Evolutionary conservation across 345 rosid genomes (phyloP).

Genomic region (Diplotaxis tenuifolia): DNA sequence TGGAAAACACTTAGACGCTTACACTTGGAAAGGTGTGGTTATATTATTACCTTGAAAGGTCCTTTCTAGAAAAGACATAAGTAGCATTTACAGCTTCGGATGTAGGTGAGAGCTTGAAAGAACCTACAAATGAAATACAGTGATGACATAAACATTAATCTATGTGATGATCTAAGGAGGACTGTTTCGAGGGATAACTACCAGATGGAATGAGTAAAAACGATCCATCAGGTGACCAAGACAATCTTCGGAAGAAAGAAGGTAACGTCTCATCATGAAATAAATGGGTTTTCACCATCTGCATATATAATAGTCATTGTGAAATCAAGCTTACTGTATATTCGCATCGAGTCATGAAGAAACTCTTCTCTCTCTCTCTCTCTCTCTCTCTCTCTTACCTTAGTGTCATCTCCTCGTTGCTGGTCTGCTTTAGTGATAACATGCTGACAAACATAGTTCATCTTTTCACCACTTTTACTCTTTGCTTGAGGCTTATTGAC

Average conservation of each 20-base stretch:
- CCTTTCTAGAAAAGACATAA: slow-evolving; percentile 80
- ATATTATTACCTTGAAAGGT: slow-evolving; percentile 75
- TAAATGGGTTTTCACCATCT: slow-evolving; percentile 68
- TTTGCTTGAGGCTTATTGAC: slow-evolving; percentile 65
- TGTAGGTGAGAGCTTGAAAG: slow-evolving; percentile 57
- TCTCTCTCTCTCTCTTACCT: slow-evolving; percentile 56
- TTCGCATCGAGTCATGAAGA: slow-evolving; percentile 20
- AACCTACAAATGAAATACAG: slow-evolving; percentile 52
- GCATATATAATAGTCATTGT: slow-evolving; percentile 31
- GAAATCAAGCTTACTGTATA: slow-evolving; percentile 7
- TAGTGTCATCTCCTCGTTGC: slow-evolving; percentile 54
- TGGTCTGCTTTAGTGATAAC: slow-evolving; percentile 74
- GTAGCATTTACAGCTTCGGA: slow-evolving; percentile 72
- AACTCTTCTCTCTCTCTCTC: too few species aligned
- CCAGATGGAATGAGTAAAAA: slow-evolving; percentile 94
- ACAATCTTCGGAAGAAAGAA: slow-evolving; percentile 92
- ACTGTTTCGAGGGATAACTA: slow-evolving; percentile 4
- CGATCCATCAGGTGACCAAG: slow-evolving; percentile 99
- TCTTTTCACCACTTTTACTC: slow-evolving; percentile 60
- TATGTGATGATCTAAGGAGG: slow-evolving; percentile 12
- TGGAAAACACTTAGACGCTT: background rate
- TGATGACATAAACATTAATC: background rate
- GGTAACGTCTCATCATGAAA: slow-evolving; percentile 95
- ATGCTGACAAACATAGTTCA: slow-evolving; percentile 76
- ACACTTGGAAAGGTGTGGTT: background rate